Evolutionary conservation across 305 asterid species (phyloP), one percentile per base, ranked within the genome.

Genomic region (Solanum hybrid): DNA sequence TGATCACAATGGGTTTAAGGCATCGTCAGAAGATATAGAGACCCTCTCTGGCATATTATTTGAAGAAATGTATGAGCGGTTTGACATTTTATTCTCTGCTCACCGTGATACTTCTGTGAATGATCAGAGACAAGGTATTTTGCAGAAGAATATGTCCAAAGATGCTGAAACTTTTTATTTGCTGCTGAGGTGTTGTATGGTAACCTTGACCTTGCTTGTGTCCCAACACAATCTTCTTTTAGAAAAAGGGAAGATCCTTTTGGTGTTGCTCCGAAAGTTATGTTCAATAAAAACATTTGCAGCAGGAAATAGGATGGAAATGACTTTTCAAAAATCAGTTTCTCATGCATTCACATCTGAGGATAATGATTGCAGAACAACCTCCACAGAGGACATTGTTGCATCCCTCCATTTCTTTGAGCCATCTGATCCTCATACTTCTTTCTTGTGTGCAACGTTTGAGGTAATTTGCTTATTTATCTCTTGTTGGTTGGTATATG

Each of bases 121-220:
- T 90, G 93, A 90, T 86, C 89, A 69, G 38, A 91, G 90, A 37
- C 92, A 90, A 92, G 90, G 87, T 84, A 88, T 90, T 91, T 85
- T 91, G 86, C 86, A 22, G 88, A 86, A 31, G 72, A 86, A 79
- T 86, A 72, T 90, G 42, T 88, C 90, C 82, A 86, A 88, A 79
- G 90, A 89, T 12, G 91, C 91, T 76, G 98, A 93, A 90, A 92
- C 92, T 64, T 66, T 95, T 89, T 92, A 60, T 88, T 90, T 94
- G 92, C 90, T 96, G 77, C 90, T 96, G 88, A 94, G 99, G 92
- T 95, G 99, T 90, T 94, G 98, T 89, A 90, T 97, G 93, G 84
- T 93, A 36, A 92, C 94, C 78, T 90, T 96, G 90, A 89, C 85
- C 87, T 88, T 95, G 92, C 91, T 92, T 29, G 93, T 69, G 87